Evolutionary conservation across 352 stramenopile species (phyloP).

Genomic region (Globisporangium echinulatum): DNA sequence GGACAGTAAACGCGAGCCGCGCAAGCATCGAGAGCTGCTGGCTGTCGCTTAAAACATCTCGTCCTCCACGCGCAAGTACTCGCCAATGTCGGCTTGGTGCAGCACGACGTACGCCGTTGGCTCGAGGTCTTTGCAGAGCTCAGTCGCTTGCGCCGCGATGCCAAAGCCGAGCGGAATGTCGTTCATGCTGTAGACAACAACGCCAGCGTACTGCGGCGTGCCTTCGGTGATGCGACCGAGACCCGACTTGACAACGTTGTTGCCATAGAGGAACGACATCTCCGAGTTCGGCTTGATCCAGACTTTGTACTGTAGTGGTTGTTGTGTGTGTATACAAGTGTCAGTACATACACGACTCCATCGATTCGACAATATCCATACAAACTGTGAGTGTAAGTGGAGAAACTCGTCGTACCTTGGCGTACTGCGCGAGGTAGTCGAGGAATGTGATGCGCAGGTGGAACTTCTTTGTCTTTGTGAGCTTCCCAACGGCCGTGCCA

Average conservation of each 20-base stretch:
- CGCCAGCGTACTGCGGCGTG: slow-evolving; percentile 97
- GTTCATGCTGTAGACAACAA: slow-evolving; percentile 98
- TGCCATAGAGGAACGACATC: slow-evolving; percentile 99
- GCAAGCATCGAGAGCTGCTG: background rate
- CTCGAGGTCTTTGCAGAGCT: slow-evolving; percentile 95
- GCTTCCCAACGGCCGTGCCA: slow-evolving; percentile 97
- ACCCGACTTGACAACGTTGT: slow-evolving; percentile 98
- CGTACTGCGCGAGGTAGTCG: slow-evolving; percentile 98
- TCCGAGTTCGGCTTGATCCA: slow-evolving; percentile 99
- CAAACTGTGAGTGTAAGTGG: no score
- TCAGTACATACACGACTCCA: background rate
- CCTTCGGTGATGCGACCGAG: slow-evolving; percentile 97
- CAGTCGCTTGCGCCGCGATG: slow-evolving; percentile 93
- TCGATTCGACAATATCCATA: background rate
- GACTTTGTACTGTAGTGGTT: slow-evolving; percentile 92
- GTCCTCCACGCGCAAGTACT: slow-evolving; percentile 98
- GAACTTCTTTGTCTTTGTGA: slow-evolving; percentile 99
- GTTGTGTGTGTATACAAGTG: no score
- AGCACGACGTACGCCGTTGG: slow-evolving; percentile 97
- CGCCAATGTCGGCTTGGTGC: slow-evolving; percentile 98
- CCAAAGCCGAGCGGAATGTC: slow-evolving; percentile 98
- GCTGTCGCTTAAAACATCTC: slow-evolving; percentile 89
- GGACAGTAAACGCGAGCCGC: no score
- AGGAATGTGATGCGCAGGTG: slow-evolving; percentile 97
- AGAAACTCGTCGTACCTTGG: slow-evolving; percentile 65